Evolutionary conservation across 2,329 filamentous ascomycete species (phyloP).

Genomic region (Hymenoscyphus repandus): DNA sequence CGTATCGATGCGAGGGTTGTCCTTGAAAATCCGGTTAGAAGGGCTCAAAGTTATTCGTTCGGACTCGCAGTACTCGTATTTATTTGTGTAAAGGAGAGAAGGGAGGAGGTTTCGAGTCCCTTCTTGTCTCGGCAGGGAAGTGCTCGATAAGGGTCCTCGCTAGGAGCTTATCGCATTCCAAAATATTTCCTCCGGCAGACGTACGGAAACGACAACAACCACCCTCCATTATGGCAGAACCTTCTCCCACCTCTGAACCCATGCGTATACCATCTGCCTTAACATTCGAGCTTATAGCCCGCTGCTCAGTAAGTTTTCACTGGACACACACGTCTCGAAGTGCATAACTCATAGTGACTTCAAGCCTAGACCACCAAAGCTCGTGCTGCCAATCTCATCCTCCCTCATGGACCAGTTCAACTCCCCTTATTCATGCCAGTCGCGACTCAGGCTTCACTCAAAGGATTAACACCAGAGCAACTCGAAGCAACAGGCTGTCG

Average conservation of each 20-base stretch:
- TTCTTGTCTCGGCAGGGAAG: too few species aligned
- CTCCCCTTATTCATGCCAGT: conserved; percentile 98
- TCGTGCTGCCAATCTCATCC: conserved; percentile 76
- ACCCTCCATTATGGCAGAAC: background rate
- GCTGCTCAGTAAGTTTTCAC: conserved; percentile 64
- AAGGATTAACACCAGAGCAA: conserved; percentile 89
- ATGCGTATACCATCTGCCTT: conserved; percentile 55
- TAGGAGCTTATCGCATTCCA: background rate
- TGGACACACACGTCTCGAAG: conserved; percentile 1
- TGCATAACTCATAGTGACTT: conserved; percentile 11
- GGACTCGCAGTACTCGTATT: background rate
- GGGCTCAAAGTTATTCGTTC: background rate
- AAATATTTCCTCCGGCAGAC: background rate
- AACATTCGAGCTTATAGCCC: conserved; percentile 71
- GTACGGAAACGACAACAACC: background rate
- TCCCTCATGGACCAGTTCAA: conserved; percentile 87
- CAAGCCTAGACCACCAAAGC: conserved; percentile 77
- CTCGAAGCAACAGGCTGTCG: conserved; percentile 84
- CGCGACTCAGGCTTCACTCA: conserved; percentile 91
- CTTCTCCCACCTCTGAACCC: background rate
- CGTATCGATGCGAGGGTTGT: background rate
- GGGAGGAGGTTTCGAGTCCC: too few species aligned
- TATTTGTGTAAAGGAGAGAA: background rate
- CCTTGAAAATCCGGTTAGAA: background rate
- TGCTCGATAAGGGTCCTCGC: background rate